Percentiles rank a stretch among this genome's conserved stretches.
Evolutionary conservation across 2,329 filamentous ascomycete genomes (phyloP).

Genomic region (Cladobotryum protrusum): DNA sequence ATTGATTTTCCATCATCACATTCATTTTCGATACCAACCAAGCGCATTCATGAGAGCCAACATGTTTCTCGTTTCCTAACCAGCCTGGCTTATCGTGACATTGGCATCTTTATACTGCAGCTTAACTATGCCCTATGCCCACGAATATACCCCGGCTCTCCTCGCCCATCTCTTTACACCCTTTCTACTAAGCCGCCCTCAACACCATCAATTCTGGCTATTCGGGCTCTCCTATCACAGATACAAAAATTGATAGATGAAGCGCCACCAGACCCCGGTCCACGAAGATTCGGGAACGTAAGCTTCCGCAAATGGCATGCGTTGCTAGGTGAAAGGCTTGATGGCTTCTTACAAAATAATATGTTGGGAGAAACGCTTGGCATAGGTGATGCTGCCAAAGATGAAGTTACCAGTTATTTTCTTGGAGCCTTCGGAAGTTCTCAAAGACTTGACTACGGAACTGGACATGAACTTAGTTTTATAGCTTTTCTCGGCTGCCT

Average conservation of each 20-base stretch:
- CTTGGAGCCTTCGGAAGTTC: slow-evolving; percentile 81
- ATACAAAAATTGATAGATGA: slow-evolving; percentile 65
- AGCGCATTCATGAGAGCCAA: slow-evolving; percentile 76
- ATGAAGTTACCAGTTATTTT: slow-evolving; percentile 73
- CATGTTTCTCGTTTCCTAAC: slow-evolving; percentile 77
- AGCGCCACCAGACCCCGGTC: slow-evolving; percentile 77
- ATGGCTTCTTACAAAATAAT: slow-evolving; percentile 27
- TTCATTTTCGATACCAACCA: slow-evolving; percentile 64
- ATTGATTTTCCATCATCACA: slow-evolving; percentile 41
- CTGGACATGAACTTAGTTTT: slow-evolving; percentile 93
- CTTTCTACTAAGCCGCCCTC: slow-evolving; percentile 33
- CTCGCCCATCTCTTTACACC: slow-evolving; percentile 34
- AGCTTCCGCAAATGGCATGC: slow-evolving; percentile 82
- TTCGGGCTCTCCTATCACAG: slow-evolving; percentile 60
- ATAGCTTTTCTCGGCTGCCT: slow-evolving; percentile 82
- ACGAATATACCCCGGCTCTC: slow-evolving; percentile 37
- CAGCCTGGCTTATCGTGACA: slow-evolving; percentile 78
- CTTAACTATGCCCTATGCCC: slow-evolving; percentile 85
- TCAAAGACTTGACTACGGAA: slow-evolving; percentile 89
- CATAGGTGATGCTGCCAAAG: slow-evolving; percentile 40
- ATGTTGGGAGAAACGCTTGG: slow-evolving; percentile 24
- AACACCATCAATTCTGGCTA: slow-evolving; percentile 50
- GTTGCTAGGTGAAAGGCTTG: slow-evolving; percentile 55
- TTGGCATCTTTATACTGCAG: slow-evolving; percentile 82
- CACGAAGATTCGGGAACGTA: slow-evolving; percentile 84